phyloP scores from a whole-genome alignment of 2,329 filamentous ascomycete genomes.

The Cryoendolithus antarcticus region DNA sequence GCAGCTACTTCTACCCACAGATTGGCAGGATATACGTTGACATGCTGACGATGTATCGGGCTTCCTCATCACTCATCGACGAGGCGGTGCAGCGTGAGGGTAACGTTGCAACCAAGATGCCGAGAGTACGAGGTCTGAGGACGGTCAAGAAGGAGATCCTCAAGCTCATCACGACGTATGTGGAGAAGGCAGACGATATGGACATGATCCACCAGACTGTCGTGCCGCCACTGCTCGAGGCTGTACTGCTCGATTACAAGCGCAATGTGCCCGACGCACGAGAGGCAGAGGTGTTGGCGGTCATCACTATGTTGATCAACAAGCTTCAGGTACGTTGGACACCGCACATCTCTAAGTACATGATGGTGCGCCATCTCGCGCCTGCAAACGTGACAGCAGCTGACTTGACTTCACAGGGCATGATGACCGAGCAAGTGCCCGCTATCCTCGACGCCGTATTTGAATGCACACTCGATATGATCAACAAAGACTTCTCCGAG shows the following conservation, averaged over 20 bases:
- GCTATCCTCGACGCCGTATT: slow-evolving; percentile 98
- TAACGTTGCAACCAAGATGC: slow-evolving; percentile 92
- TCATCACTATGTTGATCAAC: slow-evolving; percentile 94
- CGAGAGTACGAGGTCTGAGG: slow-evolving; percentile 82
- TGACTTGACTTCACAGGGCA: slow-evolving; percentile 41
- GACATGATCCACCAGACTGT: slow-evolving; percentile 88
- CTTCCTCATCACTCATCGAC: slow-evolving; percentile 87
- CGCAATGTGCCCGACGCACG: slow-evolving; percentile 91
- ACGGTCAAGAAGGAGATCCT: slow-evolving; percentile 99
- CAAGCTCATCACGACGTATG: slow-evolving; percentile 95
- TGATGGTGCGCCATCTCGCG: slow-evolving; percentile 22
- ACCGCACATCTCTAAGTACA: slow-evolving; percentile 38
- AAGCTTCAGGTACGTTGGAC: slow-evolving; percentile 80
- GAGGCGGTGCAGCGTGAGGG: slow-evolving; percentile 79
- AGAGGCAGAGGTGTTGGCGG: slow-evolving; percentile 90
- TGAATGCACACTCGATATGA: slow-evolving; percentile 97
- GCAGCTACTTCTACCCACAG: slow-evolving; percentile 94
- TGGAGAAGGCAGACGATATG: slow-evolving; percentile 93
- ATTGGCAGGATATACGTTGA: slow-evolving; percentile 96
- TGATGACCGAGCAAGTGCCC: slow-evolving; percentile 98
- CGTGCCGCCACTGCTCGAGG: slow-evolving; percentile 89
- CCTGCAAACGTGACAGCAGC: slow-evolving; percentile 13
- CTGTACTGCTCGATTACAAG: slow-evolving; percentile 90
- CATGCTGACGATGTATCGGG: slow-evolving; percentile 98
- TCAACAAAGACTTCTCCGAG: slow-evolving; percentile 99